Evolutionary conservation across 768 basidiomycete species (phyloP).

Genomic region (Rhizopogon salebrosus): DNA sequence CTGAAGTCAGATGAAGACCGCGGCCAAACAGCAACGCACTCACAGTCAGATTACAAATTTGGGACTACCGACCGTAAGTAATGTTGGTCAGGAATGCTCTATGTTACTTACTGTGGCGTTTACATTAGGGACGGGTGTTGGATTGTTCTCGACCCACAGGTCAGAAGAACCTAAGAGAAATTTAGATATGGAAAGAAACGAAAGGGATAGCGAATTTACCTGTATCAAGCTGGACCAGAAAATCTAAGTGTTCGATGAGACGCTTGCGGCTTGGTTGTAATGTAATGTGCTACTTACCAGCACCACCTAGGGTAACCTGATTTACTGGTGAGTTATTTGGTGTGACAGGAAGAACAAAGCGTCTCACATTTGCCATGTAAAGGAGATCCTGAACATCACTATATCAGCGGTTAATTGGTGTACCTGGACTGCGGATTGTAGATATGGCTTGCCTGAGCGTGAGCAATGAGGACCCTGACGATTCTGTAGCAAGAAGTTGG

Average conservation of each 20-base stretch:
- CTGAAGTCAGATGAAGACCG: not conserved
- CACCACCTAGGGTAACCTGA: slow-evolving; percentile 64
- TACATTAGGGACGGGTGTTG: slow-evolving; percentile 43
- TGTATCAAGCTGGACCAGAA: slow-evolving; percentile 76
- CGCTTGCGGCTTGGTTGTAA: slow-evolving; percentile 1
- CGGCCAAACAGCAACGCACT: not conserved
- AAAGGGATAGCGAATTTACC: slow-evolving; percentile 33
- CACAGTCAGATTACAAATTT: slow-evolving; percentile 60
- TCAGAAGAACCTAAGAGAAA: slow-evolving; percentile 39
- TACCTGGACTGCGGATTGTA: no score
- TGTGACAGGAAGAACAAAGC: not conserved
- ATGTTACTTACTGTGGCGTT: slow-evolving; percentile 40
- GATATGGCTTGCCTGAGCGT: slow-evolving; percentile 18
- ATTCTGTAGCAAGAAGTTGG: slow-evolving; percentile 18
- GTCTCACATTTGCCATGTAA: slow-evolving; percentile 69
- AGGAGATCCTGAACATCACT: slow-evolving; percentile 75
- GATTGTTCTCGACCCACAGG: slow-evolving; percentile 59
- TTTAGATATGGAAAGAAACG: no score
- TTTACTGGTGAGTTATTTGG: not conserved
- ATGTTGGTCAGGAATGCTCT: not conserved
- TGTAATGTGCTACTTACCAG: slow-evolving; percentile 35
- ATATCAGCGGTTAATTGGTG: slow-evolving; percentile 13
- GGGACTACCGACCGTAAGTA: slow-evolving; percentile 28
- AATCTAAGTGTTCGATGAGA: slow-evolving; percentile 37
- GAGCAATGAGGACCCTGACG: slow-evolving; percentile 8